Base-by-base conservation (phyloP, 225 moss, liverwort and hornwort genomes). In the Straminergon stramineum region DNA sequence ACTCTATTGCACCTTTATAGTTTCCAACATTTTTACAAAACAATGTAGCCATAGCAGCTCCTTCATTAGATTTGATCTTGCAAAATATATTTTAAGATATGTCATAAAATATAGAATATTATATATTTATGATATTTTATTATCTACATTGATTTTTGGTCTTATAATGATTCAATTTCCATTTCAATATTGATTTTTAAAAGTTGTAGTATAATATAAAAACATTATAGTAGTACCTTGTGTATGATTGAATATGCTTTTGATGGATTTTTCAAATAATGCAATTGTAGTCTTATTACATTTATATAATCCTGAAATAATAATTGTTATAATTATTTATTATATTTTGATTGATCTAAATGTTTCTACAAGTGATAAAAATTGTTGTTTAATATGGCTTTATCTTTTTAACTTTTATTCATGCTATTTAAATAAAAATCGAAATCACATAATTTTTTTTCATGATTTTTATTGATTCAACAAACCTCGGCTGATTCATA, bases 1-100 rank as follows among this genome's bases (percentile, higher is more conserved):
- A 99, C 80, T 97, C 96, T 34, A 97, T 95, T 22, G 96, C 96
- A 70, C 92, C 88, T 81, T 90, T 84, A 52, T 96, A 99, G 61
- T 96, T 94, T 78, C 99, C 97, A 37, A 30, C 87, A 74, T 76
- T 94, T 84, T 95, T 99, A 86, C 96, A 97, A 71, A 86, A 94
- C 11, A 87, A 90, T 51, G 94, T 93, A 22, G 89, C 85, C 35
- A 97, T 61, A 37, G 89, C 87, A 39, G 99, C 97, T 22, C 96
- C 97, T 90, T 99, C 97, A 85, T 91, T 75, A 51, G 92, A 94
- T 87, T 93, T 97, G 27, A 91, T 90, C 95, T 97, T 88, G 31
- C 30, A 51, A 60, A 61, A n/a, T 1, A 23, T 12, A 10, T 64
- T 15, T n/a, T 15, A 48, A 37, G 3, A 23, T 15, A 37, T 60